Base-by-base conservation (phyloP, 345 rosid genomes). In the Gossypium stocksii region DNA sequence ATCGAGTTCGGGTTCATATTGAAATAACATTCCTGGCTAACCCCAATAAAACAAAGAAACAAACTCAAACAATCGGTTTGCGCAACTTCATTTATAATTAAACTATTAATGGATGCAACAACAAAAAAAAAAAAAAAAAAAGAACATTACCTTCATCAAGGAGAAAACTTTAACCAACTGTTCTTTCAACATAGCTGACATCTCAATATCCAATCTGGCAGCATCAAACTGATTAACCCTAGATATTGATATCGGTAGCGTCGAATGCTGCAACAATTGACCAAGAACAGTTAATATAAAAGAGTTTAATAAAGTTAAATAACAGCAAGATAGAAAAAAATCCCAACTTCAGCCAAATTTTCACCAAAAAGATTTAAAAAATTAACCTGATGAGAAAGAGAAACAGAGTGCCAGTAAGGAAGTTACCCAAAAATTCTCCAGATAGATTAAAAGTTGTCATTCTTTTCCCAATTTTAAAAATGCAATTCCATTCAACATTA, bases 11-110 rank as follows among this genome's bases (percentile, higher is more conserved):
- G 99, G 97, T 85, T 96, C 99, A 82, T 90, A 96, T 70, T 96
- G 99, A 87, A 96, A 96, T 82, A 93, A 79, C 91, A 96, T 88
- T 84, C 99, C 99, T 87, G 99, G 98, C 98, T 95, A 86, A 86
- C 81, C 81, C 64, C 85, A 84, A 88, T n/a, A 76, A 86, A 63
- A 20, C n/a, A 74, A 68, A 74, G 70, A 78, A 66, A 67, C 66
- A 76, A 56, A 63, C 82, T 72, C 77, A 77, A 83, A 63, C 75
- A 76, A 67, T 41, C 38, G 41, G 17, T n/a, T 20, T 34, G 15
- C 0, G 41, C 12, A 20, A 67, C 17, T 34, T 77, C 45, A 67
- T 20, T 57, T 11, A 16, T 43, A 43, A 64, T 48, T 43, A 69
- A 11, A 54, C 34, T 46, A 74, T 3, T 2, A 43, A 76, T 46